These are phyloP conservation scores for Aspergillus heteromorphus DNA, from an alignment of 495 filamentous ascomycete species.

Conservation along the genomic window DNA sequence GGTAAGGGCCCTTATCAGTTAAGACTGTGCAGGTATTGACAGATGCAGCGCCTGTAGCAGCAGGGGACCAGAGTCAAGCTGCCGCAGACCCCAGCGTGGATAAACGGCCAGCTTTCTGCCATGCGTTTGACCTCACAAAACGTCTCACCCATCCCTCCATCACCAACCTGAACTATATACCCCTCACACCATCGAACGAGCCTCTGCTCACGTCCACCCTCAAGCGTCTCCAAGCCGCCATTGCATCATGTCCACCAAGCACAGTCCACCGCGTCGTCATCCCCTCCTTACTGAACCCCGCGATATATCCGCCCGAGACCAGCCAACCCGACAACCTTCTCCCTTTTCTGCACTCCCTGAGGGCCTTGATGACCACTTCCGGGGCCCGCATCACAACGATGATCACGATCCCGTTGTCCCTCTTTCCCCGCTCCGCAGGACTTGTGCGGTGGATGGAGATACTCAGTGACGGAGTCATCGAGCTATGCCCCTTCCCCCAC, in stretches of 20 bases:
- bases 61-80: conserved; percentile 22
- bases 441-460: conserved; percentile 85
- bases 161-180: conserved; percentile 54
- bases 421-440: conserved; percentile 73
- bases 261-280: conserved; percentile 78
- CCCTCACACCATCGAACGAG: conserved; percentile 41
- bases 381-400: conserved; percentile 63
- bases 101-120: conserved; percentile 59
- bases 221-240: conserved; percentile 49
- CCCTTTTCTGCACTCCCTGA: conserved; percentile 76
- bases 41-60: conserved; percentile 18
- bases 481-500: conserved; percentile 80
- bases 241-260: conserved; percentile 52
- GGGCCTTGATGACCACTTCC: conserved; percentile 65
- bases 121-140: conserved; percentile 86
- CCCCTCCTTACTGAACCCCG: conserved; percentile 77
- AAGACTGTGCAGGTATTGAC: conserved; percentile 13
- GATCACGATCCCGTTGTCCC: conserved; percentile 70
- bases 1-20: conserved; percentile 30
- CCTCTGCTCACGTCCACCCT: conserved; percentile 65
- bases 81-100: conserved; percentile 15
- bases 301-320: conserved; percentile 64
- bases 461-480: conserved; percentile 78
- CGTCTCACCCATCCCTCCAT: conserved; percentile 59
- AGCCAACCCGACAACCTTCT: conserved; percentile 66